Conservation (phyloP, 2,329 filamentous ascomycete genomes). For the Aspergillus pseudoglaucus region DNA sequence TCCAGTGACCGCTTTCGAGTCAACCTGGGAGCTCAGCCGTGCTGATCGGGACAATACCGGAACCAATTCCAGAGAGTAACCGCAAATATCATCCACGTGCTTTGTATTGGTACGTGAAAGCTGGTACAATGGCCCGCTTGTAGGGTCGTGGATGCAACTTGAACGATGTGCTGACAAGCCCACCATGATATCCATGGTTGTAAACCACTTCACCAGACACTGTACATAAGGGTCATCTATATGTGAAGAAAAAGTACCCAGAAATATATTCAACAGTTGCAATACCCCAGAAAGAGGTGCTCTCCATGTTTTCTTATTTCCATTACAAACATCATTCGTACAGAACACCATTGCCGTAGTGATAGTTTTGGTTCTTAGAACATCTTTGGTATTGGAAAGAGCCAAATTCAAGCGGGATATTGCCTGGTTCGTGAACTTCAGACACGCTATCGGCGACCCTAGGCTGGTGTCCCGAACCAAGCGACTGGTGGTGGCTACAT, state of each 20-base stretch:
- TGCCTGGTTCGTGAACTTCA: constrained; percentile 23
- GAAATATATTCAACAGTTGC: constrained; percentile 14
- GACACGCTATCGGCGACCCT: constrained; percentile 8
- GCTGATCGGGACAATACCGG: constrained; percentile 14
- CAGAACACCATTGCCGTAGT: constrained; percentile 25
- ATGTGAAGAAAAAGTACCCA: constrained; percentile 1
- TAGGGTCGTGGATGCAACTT: too few relatives aligned
- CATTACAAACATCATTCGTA: constrained; percentile 30
- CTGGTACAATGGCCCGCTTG: too few relatives aligned
- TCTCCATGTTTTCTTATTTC: constrained; percentile 20
- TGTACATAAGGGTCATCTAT: constrained; percentile 13
- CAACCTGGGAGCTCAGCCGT: too few relatives aligned
- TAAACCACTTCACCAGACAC: constrained; percentile 25
- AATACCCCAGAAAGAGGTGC: constrained; percentile 21
- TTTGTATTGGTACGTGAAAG: not conserved
- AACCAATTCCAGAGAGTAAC: constrained; percentile 22
- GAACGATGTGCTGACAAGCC: constrained; percentile 12
- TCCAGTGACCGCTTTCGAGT: too few relatives aligned
- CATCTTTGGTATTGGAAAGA: constrained; percentile 8
- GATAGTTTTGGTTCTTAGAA: constrained; percentile 16
- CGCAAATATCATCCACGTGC: constrained; percentile 23
- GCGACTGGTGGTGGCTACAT: constrained; percentile 22
- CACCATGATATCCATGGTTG: constrained; percentile 21
- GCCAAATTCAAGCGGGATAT: constrained; percentile 18
- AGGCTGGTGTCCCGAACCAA: constrained; percentile 13